Conservation (phyloP, 345 rosid species). For the Syzygium grande region DNA sequence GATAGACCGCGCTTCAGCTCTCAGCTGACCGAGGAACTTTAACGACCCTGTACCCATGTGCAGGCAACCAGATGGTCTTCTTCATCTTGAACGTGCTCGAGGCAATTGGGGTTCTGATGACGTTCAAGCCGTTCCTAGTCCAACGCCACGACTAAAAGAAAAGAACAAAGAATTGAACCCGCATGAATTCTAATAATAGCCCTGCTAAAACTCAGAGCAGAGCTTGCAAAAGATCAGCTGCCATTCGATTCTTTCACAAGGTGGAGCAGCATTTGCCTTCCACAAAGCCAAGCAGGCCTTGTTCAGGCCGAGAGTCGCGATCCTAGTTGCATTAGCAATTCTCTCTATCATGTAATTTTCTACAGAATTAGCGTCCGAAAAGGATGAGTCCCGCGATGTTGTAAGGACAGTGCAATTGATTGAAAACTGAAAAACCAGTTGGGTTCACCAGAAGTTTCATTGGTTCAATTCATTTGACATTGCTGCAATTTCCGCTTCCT, state of each 20-base stretch:
- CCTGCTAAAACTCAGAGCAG: background rate
- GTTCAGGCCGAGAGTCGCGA: background rate
- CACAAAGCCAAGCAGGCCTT: background rate
- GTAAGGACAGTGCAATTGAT: background rate
- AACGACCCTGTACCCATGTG: background rate
- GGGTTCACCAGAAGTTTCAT: background rate
- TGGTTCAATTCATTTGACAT: background rate
- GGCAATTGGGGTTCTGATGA: slow-evolving; percentile 50
- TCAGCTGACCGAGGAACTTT: background rate
- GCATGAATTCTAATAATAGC: background rate
- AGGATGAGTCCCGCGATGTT: background rate
- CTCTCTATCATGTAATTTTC: background rate
- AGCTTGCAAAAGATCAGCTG: background rate
- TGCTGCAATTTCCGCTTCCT: background rate
- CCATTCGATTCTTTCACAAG: background rate
- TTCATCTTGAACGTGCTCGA: slow-evolving; percentile 41
- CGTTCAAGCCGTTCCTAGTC: slow-evolving; percentile 66
- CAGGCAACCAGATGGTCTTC: slow-evolving; percentile 67
- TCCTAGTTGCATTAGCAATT: background rate
- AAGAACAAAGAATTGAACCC: background rate
- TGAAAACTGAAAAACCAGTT: background rate
- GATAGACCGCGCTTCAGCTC: background rate
- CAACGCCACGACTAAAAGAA: background rate
- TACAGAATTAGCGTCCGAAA: background rate
- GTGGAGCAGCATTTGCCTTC: background rate